phyloP scores from a whole-genome alignment of 73 alveolate genomes.

The Tetrahymena elliotti region DNA sequence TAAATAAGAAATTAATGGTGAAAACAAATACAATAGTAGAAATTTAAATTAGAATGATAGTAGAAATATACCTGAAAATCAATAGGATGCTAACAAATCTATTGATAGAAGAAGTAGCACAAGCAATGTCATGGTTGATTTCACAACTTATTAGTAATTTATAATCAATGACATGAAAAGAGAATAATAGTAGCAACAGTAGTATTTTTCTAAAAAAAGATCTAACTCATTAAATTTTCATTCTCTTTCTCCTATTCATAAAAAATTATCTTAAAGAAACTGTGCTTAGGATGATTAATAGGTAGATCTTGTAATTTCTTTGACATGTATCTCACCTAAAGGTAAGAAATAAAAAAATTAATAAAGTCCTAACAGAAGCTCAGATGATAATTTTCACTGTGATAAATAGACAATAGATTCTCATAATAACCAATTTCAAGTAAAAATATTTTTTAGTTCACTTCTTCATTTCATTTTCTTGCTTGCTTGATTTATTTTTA shows the following conservation, averaged over 20 bases:
- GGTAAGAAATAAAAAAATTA: neutral
- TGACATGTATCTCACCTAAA: neutral
- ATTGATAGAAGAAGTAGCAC: neutral
- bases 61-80: neutral
- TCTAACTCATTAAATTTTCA: neutral
- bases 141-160: neutral
- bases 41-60: neutral
- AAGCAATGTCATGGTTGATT: neutral
- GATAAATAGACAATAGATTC: neutral
- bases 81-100: neutral
- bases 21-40: neutral
- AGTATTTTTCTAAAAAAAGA: neutral
- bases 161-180: neutral
- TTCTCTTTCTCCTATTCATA: neutral
- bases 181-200: neutral
- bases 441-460: neutral
- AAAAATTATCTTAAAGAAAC: neutral
- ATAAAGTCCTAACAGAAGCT: neutral
- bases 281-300: neutral
- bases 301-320: neutral
- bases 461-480: neutral
- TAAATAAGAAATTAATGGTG: neutral
- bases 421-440: neutral
- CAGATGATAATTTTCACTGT: neutral
- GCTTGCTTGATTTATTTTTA: neutral